Evolutionary conservation across 148 eudicot genomes (phyloP).

Genomic region (Camellia sinensis): DNA sequence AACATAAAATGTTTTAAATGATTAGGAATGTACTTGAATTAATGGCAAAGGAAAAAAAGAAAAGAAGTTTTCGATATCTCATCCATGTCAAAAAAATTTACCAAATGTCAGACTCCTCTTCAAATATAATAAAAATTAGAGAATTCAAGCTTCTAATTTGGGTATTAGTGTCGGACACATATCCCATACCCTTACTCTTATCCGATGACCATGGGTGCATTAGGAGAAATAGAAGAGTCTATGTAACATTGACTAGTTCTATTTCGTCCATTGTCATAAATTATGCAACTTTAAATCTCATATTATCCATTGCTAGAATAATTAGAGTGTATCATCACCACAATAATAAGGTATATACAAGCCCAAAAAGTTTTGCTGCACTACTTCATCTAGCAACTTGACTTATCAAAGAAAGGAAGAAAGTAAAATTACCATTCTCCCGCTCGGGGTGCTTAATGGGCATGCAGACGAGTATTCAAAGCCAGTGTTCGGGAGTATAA

Average conservation of each 20-base stretch:
- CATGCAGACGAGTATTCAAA: conserved; percentile 99
- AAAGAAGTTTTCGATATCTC: too few relatives aligned
- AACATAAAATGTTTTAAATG: too few relatives aligned
- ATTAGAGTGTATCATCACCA: background rate
- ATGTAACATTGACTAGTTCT: background rate
- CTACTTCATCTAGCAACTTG: background rate
- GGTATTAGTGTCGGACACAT: too few relatives aligned
- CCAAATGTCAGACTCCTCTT: too few relatives aligned
- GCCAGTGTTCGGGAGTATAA: conserved; percentile 86
- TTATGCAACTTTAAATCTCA: background rate
- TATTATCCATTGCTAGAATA: background rate
- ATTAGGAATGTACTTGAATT: too few relatives aligned
- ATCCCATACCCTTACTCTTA: too few relatives aligned
- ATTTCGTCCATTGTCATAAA: background rate
- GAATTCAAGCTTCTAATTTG: too few relatives aligned
- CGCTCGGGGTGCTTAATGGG: conserved; percentile 80
- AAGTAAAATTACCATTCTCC: conserved; percentile 70
- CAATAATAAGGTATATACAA: background rate
- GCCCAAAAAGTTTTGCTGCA: background rate
- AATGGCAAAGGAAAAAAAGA: too few relatives aligned
- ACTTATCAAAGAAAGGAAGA: background rate
- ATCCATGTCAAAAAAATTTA: too few relatives aligned
- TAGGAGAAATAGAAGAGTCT: too few relatives aligned
- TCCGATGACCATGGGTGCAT: too few relatives aligned
- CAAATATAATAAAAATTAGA: too few relatives aligned